These are phyloP conservation scores for Auricularia cornea DNA, from an alignment of 768 basidiomycete species.

Conservation along the genomic window DNA sequence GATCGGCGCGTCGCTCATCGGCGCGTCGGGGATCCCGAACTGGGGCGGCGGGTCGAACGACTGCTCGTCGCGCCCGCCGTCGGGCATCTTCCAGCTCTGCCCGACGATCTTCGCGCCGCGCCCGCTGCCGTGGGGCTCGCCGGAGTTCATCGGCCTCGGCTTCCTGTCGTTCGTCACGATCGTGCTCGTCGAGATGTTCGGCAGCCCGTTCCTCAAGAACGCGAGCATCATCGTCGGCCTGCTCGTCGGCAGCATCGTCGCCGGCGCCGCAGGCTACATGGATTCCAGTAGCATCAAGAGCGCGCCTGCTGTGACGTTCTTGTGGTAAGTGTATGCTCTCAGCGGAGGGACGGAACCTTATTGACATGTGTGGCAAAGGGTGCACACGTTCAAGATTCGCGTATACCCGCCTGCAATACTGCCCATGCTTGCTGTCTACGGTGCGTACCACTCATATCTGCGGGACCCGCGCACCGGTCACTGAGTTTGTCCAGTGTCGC, in stretches of 20 bases:
- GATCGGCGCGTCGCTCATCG: slow-evolving; percentile 73
- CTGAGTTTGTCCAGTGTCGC: slow-evolving; percentile 45
- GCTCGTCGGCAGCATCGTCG: slow-evolving; percentile 70
- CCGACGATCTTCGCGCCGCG: slow-evolving; percentile 63
- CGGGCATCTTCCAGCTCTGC: slow-evolving; percentile 63
- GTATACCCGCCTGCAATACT: slow-evolving; percentile 66
- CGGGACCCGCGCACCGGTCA: too few relatives aligned
- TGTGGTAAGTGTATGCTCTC: slow-evolving; percentile 53
- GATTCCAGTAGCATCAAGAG: slow-evolving; percentile 52
- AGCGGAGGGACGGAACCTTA: too few relatives aligned
- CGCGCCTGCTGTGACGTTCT: slow-evolving; percentile 72
- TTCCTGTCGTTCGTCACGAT: slow-evolving; percentile 76
- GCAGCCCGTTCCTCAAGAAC: slow-evolving; percentile 79
- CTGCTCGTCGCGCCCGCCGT: slow-evolving; percentile 51
- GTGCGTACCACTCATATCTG: too few relatives aligned
- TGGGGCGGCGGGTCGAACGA: slow-evolving; percentile 82
- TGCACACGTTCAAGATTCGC: slow-evolving; percentile 64
- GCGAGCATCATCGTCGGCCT: slow-evolving; percentile 69
- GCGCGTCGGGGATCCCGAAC: slow-evolving; percentile 62
- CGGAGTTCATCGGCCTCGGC: slow-evolving; percentile 79
- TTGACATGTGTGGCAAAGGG: slow-evolving; percentile 31
- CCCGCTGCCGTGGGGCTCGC: slow-evolving; percentile 72
- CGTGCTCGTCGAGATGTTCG: slow-evolving; percentile 73
- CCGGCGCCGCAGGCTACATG: slow-evolving; percentile 73
- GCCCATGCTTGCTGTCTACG: slow-evolving; percentile 54